phyloP scores from a whole-genome alignment of 192 early-diverging fungal species.

The Piromyces sp. region DNA sequence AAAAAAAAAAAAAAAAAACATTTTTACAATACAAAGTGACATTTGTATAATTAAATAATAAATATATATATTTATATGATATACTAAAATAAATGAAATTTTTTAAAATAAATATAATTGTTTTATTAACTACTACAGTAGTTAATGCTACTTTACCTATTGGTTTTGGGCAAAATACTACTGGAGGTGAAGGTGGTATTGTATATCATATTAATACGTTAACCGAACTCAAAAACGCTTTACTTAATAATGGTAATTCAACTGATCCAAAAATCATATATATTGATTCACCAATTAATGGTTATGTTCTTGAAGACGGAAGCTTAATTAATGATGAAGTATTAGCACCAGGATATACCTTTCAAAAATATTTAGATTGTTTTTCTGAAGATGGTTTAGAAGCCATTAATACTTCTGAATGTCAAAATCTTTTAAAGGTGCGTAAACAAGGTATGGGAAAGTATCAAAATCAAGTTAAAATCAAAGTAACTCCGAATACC shows the following conservation, averaged over 20 bases:
- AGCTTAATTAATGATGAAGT: not conserved
- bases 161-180: not conserved
- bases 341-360: not conserved
- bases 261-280: not conserved
- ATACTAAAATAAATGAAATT: too few relatives aligned
- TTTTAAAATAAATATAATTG: too few relatives aligned
- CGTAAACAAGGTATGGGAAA: not conserved
- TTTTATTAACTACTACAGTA: not conserved
- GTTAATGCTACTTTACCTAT: not conserved
- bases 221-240: not conserved
- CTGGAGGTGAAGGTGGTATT: not conserved
- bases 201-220: not conserved
- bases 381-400: not conserved
- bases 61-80: too few relatives aligned
- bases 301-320: not conserved
- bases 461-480: not conserved
- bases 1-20: too few relatives aligned
- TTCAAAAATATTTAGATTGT: not conserved
- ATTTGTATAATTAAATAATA: too few relatives aligned
- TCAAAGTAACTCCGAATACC: not conserved
- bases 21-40: too few relatives aligned
- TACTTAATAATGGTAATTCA: not conserved
- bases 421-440: not conserved
- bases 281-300: not conserved
- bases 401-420: not conserved